Evolutionary conservation across 148 eudicot species (phyloP), one percentile per base, ranked within the genome.

Genomic region (Simmondsia chinensis): DNA sequence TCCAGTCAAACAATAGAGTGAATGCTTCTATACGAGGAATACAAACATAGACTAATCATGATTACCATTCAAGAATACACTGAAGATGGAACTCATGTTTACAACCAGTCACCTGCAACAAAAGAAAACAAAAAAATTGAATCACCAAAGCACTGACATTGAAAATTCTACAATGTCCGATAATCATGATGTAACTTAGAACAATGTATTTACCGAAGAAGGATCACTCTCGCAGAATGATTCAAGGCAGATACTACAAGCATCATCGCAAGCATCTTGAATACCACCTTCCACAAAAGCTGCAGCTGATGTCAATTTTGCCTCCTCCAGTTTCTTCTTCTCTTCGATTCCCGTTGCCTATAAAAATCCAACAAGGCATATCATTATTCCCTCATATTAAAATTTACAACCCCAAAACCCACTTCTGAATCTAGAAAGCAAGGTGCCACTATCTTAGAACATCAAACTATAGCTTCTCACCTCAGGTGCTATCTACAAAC

Each of bases 11-110:
- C n/a, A n/a, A n/a, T n/a, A n/a, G n/a, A n/a, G n/a, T n/a, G n/a
- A n/a, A n/a, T n/a, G n/a, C n/a, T n/a, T n/a, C n/a, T n/a, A n/a
- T n/a, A n/a, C n/a, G n/a, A n/a, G n/a, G n/a, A n/a, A n/a, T n/a
- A n/a, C n/a, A 36, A 21, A 43, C 15, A 34, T 4, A 49, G 52
- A 13, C 14, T 11, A 13, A 47, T 28, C 35, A 20, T 39, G 32
- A 31, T 63, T 72, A 91, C 99, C 99, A 91, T 77, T 91, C 99
- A 43, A 91, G 89, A 69, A 91, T 80, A 68, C 99, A 91, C 55
- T 91, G 99, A 25, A 91, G 99, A 70, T 91, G 99, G 70, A 82
- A 91, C 61, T 86, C 95, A 3, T 91, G 99, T 68, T 86, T 91
- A 75, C 99, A 91, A 37, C 61, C 64, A 26, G 99, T 91, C 56